phyloP scores from a whole-genome alignment of 2,329 filamentous ascomycete genomes.

The Aspergillus proliferans region DNA sequence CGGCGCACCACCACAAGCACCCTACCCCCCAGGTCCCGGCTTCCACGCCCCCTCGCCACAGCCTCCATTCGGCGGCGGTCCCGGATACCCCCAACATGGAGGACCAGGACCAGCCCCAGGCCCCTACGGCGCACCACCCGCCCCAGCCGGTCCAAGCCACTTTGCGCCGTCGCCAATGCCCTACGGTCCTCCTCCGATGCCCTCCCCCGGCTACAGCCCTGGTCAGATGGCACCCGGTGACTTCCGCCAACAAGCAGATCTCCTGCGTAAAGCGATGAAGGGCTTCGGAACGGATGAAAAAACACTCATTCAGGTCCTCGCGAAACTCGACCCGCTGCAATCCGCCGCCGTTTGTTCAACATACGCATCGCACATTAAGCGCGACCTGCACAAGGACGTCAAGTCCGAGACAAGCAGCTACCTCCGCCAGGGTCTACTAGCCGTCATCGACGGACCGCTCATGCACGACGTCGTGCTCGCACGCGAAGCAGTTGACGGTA shows the following conservation, averaged over 20 bases:
- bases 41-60: constrained; percentile 12
- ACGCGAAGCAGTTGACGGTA: constrained; percentile 65
- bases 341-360: constrained; percentile 61
- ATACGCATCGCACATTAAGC: constrained; percentile 59
- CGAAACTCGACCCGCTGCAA: constrained; percentile 71
- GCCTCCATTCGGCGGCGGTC: constrained; percentile 11
- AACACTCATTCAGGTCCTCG: constrained; percentile 62
- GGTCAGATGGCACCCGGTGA: constrained; percentile 63
- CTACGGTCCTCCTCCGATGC: constrained; percentile 51
- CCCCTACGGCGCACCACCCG: constrained; percentile 24
- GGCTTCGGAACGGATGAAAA: constrained; percentile 87
- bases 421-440: constrained; percentile 68
- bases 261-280: constrained; percentile 78
- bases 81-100: constrained; percentile 24
- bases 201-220: constrained; percentile 69
- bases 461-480: constrained; percentile 67
- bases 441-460: constrained; percentile 72
- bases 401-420: constrained; percentile 69
- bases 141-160: constrained; percentile 4
- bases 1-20: constrained; percentile 11
- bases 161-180: constrained; percentile 25
- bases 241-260: constrained; percentile 61
- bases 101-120: constrained; percentile 8
- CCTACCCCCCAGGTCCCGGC: constrained; percentile 7
- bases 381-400: constrained; percentile 68